Evolutionary conservation across 352 stramenopile species (phyloP).

Genomic region (Blastocystis sp.): DNA sequence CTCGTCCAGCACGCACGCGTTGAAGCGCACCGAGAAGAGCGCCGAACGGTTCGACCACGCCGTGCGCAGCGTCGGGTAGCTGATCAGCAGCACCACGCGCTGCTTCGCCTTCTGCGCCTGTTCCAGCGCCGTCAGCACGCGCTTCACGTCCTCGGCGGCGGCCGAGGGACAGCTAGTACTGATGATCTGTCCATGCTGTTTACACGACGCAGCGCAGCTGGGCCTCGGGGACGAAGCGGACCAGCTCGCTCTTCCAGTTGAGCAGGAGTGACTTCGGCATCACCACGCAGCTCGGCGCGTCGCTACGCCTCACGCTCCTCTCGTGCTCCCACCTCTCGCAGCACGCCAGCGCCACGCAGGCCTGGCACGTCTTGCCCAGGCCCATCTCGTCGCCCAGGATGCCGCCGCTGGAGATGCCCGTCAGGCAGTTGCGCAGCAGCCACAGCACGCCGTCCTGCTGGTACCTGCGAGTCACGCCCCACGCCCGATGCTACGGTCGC

Average conservation of each 20-base stretch:
- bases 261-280: slow-evolving; percentile 51
- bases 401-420: slow-evolving; percentile 29
- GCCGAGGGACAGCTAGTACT: slow-evolving; percentile 7
- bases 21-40: background rate
- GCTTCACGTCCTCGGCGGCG: background rate
- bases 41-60: background rate
- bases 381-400: slow-evolving; percentile 63
- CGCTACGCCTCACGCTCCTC: background rate
- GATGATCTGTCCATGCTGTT: background rate
- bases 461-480: slow-evolving; percentile 23
- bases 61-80: slow-evolving; percentile 19
- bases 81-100: slow-evolving; percentile 19
- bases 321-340: background rate
- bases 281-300: slow-evolving; percentile 8
- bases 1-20: slow-evolving; percentile 34
- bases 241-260: slow-evolving; percentile 36
- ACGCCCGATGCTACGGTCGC: background rate
- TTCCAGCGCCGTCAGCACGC: background rate
- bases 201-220: slow-evolving; percentile 13
- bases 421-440: slow-evolving; percentile 51
- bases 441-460: slow-evolving; percentile 42
- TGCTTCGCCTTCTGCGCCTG: background rate
- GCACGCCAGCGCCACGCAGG: slow-evolving; percentile 7
- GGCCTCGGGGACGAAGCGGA: slow-evolving; percentile 1
- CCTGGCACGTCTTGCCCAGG: slow-evolving; percentile 33